Percentiles rank a stretch among this genome's conserved stretches.
Evolutionary conservation across 768 basidiomycete genomes (phyloP).

Genomic region (Mycena haematopus): DNA sequence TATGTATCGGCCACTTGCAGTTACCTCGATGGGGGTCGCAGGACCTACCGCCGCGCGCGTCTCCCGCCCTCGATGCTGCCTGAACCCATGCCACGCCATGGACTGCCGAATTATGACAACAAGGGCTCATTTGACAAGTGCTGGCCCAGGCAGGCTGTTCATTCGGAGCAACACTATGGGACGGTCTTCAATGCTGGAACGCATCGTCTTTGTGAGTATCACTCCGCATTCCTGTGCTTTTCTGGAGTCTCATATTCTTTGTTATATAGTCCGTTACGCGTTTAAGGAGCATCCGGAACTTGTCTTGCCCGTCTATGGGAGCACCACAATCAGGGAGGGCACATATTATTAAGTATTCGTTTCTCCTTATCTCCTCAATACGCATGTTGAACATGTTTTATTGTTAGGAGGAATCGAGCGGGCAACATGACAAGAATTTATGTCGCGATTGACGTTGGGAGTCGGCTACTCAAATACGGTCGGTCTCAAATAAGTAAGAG

Average conservation of each 20-base stretch:
- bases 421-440: too few relatives aligned
- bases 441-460: too few relatives aligned
- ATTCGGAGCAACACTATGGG: slow-evolving; percentile 37
- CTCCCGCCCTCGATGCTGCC: too few relatives aligned
- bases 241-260: neutral
- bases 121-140: slow-evolving; percentile 11
- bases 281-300: slow-evolving; percentile 6
- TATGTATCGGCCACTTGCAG: slow-evolving; percentile 44
- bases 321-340: neutral
- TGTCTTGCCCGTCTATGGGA: slow-evolving; percentile 6
- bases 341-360: too few relatives aligned
- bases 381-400: too few relatives aligned
- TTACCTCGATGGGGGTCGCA: slow-evolving; percentile 35
- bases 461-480: too few relatives aligned
- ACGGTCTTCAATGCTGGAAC: slow-evolving; percentile 44
- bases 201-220: slow-evolving; percentile 41
- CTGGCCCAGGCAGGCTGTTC: slow-evolving; percentile 35
- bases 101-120: neutral
- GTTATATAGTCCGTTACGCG: slow-evolving; percentile 9
- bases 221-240: neutral
- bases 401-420: too few relatives aligned
- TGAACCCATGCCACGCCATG: slow-evolving; percentile 25
- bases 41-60: slow-evolving; percentile 34
- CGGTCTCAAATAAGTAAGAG: too few relatives aligned
- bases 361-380: too few relatives aligned